These are phyloP conservation scores for Moricandia arvensis DNA, from an alignment of 345 rosid species.

Conservation along the genomic window DNA sequence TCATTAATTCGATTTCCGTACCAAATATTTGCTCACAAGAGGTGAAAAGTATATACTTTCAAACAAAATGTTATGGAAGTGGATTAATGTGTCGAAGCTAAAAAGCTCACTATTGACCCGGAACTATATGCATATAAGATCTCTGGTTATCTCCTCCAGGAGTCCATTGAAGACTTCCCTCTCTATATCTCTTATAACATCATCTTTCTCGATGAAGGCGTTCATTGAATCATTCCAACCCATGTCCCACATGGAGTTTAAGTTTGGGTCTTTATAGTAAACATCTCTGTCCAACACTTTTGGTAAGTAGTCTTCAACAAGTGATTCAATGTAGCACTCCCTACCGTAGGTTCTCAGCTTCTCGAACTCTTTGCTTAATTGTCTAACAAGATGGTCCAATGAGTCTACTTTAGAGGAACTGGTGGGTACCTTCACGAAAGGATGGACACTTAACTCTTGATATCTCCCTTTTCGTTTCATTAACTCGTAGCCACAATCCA, in stretches of 20 bases:
- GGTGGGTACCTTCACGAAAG: slow-evolving; percentile 46
- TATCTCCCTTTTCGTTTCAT: slow-evolving; percentile 75
- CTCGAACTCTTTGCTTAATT: slow-evolving; percentile 54
- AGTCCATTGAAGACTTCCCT: slow-evolving; percentile 60
- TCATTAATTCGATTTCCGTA: background rate
- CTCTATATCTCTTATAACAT: slow-evolving; percentile 71
- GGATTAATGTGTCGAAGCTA: slow-evolving; percentile 4
- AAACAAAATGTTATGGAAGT: slow-evolving; percentile 7
- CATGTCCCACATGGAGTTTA: slow-evolving; percentile 87
- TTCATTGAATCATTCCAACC: slow-evolving; percentile 60
- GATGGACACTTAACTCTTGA: slow-evolving; percentile 71
- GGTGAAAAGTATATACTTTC: background rate
- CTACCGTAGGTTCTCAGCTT: slow-evolving; percentile 55
- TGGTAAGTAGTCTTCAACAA: slow-evolving; percentile 58
- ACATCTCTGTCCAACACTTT: slow-evolving; percentile 67
- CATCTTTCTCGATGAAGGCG: slow-evolving; percentile 61
- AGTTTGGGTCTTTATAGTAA: slow-evolving; percentile 47
- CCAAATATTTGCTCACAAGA: slow-evolving; percentile 1
- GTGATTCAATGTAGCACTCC: slow-evolving; percentile 38
- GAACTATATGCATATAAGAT: slow-evolving; percentile 45
- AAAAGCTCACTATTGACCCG: background rate
- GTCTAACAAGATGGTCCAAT: slow-evolving; percentile 63
- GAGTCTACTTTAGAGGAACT: slow-evolving; percentile 40
- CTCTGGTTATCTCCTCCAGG: slow-evolving; percentile 62
- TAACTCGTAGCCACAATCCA: slow-evolving; percentile 81